phyloP scores from a whole-genome alignment of 169 alveolate genomes.

The Blepharisma undulans region DNA sequence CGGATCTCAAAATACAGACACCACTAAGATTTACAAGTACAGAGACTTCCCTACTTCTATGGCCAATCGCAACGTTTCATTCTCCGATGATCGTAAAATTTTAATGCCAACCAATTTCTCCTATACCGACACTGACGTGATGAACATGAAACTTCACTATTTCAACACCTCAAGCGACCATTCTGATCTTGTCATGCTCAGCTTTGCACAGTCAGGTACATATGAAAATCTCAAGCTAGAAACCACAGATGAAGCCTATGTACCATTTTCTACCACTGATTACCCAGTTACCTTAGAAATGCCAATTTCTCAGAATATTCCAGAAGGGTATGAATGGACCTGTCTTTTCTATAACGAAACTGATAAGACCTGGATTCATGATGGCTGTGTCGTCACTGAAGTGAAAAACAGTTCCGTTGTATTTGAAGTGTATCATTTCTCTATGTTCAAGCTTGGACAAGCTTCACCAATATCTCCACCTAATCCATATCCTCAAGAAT shows the following conservation, averaged over 20 bases:
- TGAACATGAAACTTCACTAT: background rate
- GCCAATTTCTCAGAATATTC: background rate
- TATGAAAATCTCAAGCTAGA: background rate
- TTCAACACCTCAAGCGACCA: background rate
- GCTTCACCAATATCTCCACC: background rate
- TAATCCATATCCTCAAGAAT: background rate
- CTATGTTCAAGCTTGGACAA: background rate
- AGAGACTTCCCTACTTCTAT: background rate
- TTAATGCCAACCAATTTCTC: background rate
- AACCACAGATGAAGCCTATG: background rate
- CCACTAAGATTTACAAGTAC: background rate
- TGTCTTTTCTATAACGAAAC: background rate
- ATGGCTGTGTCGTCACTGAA: background rate
- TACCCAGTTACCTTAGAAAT: background rate
- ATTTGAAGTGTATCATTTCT: background rate
- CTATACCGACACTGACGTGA: background rate
- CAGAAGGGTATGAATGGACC: background rate
- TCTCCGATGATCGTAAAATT: background rate
- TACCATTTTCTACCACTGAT: background rate
- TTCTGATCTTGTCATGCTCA: background rate
- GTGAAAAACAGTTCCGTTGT: background rate
- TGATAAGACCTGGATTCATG: background rate
- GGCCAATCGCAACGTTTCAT: background rate
- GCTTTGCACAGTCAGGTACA: background rate
- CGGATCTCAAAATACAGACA: background rate